These are phyloP conservation scores for Tetrastigma voinierianum DNA, from an alignment of 164 flowering plant species.

Conservation along the genomic window DNA sequence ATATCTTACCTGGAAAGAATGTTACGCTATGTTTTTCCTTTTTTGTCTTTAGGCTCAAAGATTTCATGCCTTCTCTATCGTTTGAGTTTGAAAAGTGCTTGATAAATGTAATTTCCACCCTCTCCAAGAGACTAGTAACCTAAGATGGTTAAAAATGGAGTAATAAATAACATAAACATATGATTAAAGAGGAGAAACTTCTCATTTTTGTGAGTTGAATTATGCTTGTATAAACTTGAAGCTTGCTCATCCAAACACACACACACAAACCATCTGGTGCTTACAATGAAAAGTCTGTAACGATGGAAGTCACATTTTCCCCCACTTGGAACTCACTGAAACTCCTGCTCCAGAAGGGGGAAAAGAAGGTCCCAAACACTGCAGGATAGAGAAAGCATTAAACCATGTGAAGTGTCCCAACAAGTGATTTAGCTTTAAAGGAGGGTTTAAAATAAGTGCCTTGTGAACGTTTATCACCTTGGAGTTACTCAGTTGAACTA, in stretches of 20 bases:
- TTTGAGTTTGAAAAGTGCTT: constrained; percentile 53
- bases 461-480: not conserved
- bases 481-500: too few species aligned
- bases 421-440: not conserved
- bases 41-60: constrained; percentile 46
- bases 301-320: too few species aligned
- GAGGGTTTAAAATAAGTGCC: not conserved
- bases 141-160: constrained; percentile 5
- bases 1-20: constrained; percentile 43
- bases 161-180: too few species aligned
- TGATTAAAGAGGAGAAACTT: too few species aligned
- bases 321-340: too few species aligned
- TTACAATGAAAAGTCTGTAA: too few species aligned
- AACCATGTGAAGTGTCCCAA: not conserved
- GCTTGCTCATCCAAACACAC: too few species aligned
- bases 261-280: too few species aligned
- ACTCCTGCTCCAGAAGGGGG: too few species aligned
- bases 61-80: constrained; percentile 54
- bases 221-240: too few species aligned
- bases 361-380: not conserved
- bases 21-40: constrained; percentile 53
- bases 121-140: constrained; percentile 42
- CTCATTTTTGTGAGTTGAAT: too few species aligned
- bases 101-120: constrained; percentile 47
- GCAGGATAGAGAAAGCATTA: not conserved